Base-by-base conservation (phyloP, 2,329 filamentous ascomycete species). In the Chaetomiaceae sp. region DNA sequence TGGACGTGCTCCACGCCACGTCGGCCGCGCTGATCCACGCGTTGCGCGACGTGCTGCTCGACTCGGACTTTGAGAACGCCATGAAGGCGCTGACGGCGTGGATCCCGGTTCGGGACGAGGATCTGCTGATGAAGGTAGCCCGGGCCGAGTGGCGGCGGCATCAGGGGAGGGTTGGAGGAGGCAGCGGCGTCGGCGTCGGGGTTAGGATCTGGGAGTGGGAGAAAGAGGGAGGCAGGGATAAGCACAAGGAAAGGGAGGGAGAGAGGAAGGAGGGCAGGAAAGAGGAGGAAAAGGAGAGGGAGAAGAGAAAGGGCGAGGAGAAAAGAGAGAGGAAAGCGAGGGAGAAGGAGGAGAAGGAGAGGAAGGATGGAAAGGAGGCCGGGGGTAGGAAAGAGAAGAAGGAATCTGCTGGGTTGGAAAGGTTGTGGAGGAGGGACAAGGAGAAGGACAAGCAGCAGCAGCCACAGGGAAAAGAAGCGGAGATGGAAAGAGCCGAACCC, bases 11-110 rank as follows among this genome's bases (percentile, higher is more conserved):
- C 41, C 93, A 98, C 65, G 91, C 93, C 10, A 86, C 89, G 6
- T 86, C 86, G 51, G 86, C 90, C 3, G 91, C 93, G 2, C 75
- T 98, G 22, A 90, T 97, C 38, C 88, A 95, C 63, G 90, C 88
- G 15, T 86, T 93, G 55, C 77, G 88, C 30, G 88, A 95, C 52
- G 88, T 95, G 42, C 74, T 98, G 26, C 72, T 96, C 6, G 89
- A 94, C 59, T 88, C 87, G 15, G 93, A 98, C 63, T 98, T 97
- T 65, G 93, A 98, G 65, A 95, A 94, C 60, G 86, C 86, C 38
- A 98, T 98, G 93, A 97, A 96, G 70, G 86, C 90, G 7, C 73
- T 98, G 52, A 97, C 93, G 24, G 89, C 86, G 47, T 95, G 88
- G 81, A 84, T 97, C 36, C 89, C 91, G 17, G 84, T 98, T 63